These are phyloP conservation scores for Cucurbitaria berberidis DNA, from an alignment of 2,329 filamentous ascomycete species.

Conservation along the genomic window DNA sequence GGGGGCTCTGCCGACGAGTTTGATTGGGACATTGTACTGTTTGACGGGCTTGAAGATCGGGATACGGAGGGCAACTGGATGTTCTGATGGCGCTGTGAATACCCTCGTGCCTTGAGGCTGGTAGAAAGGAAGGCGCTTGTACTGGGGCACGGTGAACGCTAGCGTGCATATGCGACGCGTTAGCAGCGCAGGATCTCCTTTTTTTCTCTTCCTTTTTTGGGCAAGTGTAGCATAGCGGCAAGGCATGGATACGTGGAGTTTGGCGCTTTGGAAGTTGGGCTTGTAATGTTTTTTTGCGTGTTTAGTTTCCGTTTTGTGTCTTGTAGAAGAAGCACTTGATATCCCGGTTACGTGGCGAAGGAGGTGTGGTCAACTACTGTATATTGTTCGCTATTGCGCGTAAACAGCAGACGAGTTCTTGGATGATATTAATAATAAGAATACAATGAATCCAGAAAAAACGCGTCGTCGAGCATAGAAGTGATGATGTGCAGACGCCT, in stretches of 20 bases:
- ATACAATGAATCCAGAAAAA: too few species aligned
- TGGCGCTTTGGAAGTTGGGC: background rate
- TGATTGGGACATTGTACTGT: conserved; percentile 46
- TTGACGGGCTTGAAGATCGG: conserved; percentile 43
- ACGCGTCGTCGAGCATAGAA: too few species aligned
- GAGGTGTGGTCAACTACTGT: too few species aligned
- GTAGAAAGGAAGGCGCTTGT: background rate
- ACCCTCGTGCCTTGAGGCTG: background rate
- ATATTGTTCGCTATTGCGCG: background rate
- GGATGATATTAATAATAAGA: too few species aligned
- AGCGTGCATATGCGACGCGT: conserved; percentile 8
- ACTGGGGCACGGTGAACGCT: background rate
- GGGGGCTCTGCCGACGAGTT: conserved; percentile 17
- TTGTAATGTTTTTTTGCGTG: background rate
- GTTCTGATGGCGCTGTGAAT: conserved; percentile 23
- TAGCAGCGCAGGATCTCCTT: conserved; percentile 1
- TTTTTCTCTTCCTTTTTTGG: background rate
- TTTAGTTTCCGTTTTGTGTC: conserved; percentile 2
- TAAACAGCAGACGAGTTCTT: too few species aligned
- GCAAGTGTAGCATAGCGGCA: conserved; percentile 7
- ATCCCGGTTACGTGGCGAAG: conserved; percentile 8
- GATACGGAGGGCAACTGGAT: conserved; percentile 46
- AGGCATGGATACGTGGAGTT: background rate
- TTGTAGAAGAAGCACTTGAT: conserved; percentile 13
- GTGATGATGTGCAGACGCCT: conserved; percentile 23